Base-by-base conservation (phyloP, 495 filamentous ascomycete genomes). In the Zalerion maritima region DNA sequence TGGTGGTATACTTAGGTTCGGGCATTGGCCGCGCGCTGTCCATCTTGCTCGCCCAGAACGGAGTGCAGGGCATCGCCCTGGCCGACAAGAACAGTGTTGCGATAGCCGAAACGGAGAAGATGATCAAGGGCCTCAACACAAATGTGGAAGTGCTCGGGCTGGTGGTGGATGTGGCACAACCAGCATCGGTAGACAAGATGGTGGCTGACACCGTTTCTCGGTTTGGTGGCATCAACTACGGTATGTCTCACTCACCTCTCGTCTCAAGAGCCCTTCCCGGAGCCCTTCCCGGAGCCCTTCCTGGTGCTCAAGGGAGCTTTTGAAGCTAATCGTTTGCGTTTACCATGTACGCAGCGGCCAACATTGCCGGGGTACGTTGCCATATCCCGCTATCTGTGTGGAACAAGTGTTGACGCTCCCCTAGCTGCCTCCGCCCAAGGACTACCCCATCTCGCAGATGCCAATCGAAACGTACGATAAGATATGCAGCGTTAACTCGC, bases 191-290 rank as follows among this genome's bases (percentile, higher is more conserved):
- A 9, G n/a, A 21, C 4, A 21, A 17, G 5, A 30, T 30, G 28
- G 28, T 30, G 2, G 28, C 28, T 9, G 14, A 18, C 6, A 21
- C 28, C n/a, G 28, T 30, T 11, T 1, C 14, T 6, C 18, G 9
- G 18, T 30, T 30, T 8, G 28, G 28, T 13, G 18, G 28, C 17
- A 13, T 30, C 8, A 21, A 30, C 28, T 30, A 30, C 18, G 28
- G 18, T 8, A 21, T 30, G 3, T n/a, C n/a, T n/a, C n/a, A n/a
- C n/a, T n/a, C n/a, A n/a, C n/a, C n/a, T n/a, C n/a, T n/a, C n/a
- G n/a, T n/a, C n/a, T n/a, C n/a, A n/a, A n/a, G n/a, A n/a, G n/a
- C n/a, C n/a, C n/a, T n/a, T n/a, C n/a, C n/a, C n/a, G n/a, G n/a
- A n/a, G n/a, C n/a, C n/a, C n/a, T n/a, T n/a, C n/a, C n/a, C n/a